Evolutionary conservation across 2,329 filamentous ascomycete species (phyloP), one percentile per base, ranked within the genome.

Genomic region (Colletotrichum sp.): DNA sequence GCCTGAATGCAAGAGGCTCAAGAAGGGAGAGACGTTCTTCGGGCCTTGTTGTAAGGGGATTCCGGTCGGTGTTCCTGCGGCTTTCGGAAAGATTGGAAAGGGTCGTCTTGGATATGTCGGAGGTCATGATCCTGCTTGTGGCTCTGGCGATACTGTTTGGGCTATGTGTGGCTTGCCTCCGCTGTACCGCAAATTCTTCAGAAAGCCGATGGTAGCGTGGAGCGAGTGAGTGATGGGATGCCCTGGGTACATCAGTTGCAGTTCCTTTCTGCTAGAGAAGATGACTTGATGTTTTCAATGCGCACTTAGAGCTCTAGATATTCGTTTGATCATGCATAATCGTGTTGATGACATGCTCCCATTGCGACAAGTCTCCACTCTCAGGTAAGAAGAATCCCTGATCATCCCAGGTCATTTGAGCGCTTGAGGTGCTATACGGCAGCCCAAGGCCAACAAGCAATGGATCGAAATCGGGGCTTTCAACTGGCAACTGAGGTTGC

Each of bases 351-450:
- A 76, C 73, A 60, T 76, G 73, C 8, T 76, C 73, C 73, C 73
- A 76, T 7, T 76, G 73, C 1, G 64, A 76, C 28, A 76, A 21
- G 28, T 73, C 57, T 5, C 73, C 73, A 26, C 21, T 76, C 34
- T 76, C 73, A 0, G 73, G 73, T 1, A 76, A 34, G 34, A 76
- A 76, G 64, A 73, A 73, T 0, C 73, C 73, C 18, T 64, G 73
- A 3, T 76, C 73, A 32, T 76, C 73, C 73, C 73, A 73, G 1
- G 73, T 76, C 73, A 76, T 76, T 12, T 76, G 73, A 15, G 73
- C 73, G 3, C 70, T 76, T 5, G 73, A 68, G 5, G 73, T 76
- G 57, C 73, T 76, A 7, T 73, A 76, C n/a, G 73, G 70, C 13
- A 76, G 69, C 2, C 73, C 73, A 26, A 76, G 36, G 0, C 73